Evolutionary conservation across 345 rosid species (phyloP).

Genomic region (Diplotaxis tenuifolia): DNA sequence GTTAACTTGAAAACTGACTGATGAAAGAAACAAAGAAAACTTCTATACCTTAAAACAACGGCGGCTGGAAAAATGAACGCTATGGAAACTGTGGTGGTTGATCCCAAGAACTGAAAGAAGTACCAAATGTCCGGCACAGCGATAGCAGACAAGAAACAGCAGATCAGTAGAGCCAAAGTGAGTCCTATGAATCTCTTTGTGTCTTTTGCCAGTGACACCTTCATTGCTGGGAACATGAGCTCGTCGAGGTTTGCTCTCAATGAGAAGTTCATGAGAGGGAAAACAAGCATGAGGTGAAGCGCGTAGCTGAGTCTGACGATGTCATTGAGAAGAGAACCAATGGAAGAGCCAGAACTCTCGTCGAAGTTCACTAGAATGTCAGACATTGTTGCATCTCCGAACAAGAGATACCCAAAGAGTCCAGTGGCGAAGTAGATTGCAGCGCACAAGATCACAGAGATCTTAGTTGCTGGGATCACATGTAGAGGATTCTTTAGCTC

Average conservation of each 20-base stretch:
- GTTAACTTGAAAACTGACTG: not conserved
- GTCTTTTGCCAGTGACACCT: conserved; percentile 45
- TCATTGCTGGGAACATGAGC: conserved; percentile 54
- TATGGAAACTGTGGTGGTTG: conserved; percentile 77
- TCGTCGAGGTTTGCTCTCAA: conserved; percentile 75
- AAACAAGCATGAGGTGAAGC: conserved; percentile 75
- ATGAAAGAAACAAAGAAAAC: not conserved
- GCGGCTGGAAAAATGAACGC: conserved; percentile 86
- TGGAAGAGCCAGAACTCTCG: conserved; percentile 49
- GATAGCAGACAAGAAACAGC: conserved; percentile 57
- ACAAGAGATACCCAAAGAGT: conserved; percentile 73
- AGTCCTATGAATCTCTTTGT: conserved; percentile 51
- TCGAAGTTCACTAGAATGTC: conserved; percentile 84
- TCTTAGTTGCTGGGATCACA: conserved; percentile 58
- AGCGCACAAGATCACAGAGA: conserved; percentile 59
- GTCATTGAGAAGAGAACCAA: conserved; percentile 63
- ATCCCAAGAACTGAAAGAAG: conserved; percentile 83
- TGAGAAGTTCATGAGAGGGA: conserved; percentile 83
- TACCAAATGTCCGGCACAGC: conserved; percentile 79
- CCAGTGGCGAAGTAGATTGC: conserved; percentile 64
- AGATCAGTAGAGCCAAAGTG: conserved; percentile 44
- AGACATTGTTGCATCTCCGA: conserved; percentile 74
- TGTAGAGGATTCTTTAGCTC: conserved; percentile 65
- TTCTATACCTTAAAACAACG: conserved; percentile 64
- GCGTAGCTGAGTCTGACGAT: conserved; percentile 74